Evolutionary conservation across 164 flowering plant genomes (phyloP).

Genomic region (Stephania yunnanensis): DNA sequence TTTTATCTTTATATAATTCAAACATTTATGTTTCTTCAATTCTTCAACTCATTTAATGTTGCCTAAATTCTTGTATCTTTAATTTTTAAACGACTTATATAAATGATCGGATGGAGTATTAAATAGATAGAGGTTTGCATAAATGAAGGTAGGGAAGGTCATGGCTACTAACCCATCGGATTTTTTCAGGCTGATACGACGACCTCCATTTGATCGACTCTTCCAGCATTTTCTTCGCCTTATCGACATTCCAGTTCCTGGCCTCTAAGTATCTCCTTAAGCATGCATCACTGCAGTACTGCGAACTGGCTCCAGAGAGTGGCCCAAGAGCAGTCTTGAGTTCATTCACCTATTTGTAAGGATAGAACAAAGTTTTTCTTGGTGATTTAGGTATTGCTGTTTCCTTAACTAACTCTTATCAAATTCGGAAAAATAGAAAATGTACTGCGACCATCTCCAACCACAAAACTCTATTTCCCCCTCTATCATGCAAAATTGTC

Average conservation of each 20-base stretch:
- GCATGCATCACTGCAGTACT: constrained; percentile 74
- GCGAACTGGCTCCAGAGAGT: constrained; percentile 43
- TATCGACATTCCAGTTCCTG: constrained; percentile 83
- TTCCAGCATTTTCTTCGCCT: constrained; percentile 88
- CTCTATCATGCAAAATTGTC: too few relatives aligned
- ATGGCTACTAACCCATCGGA: constrained; percentile 66
- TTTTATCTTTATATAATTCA: too few relatives aligned
- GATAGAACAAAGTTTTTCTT: too few relatives aligned
- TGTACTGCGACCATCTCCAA: too few relatives aligned
- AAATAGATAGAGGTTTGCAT: background rate
- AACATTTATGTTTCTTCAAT: too few relatives aligned
- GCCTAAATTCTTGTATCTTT: too few relatives aligned
- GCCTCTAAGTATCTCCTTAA: constrained; percentile 86
- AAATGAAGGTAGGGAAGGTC: background rate
- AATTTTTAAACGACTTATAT: too few relatives aligned
- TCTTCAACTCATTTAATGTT: too few relatives aligned
- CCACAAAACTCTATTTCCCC: too few relatives aligned
- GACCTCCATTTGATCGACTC: constrained; percentile 86
- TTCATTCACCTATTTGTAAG: constrained; percentile 53
- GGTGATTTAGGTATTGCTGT: too few relatives aligned
- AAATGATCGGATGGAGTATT: background rate
- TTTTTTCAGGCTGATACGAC: constrained; percentile 81
- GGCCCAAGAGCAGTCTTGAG: constrained; percentile 70
- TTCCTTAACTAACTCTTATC: too few relatives aligned
- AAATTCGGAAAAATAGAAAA: too few relatives aligned